Evolutionary conservation across 768 basidiomycete species (phyloP), one percentile per base, ranked within the genome.

Genomic region (Psilocybe cyanescens): DNA sequence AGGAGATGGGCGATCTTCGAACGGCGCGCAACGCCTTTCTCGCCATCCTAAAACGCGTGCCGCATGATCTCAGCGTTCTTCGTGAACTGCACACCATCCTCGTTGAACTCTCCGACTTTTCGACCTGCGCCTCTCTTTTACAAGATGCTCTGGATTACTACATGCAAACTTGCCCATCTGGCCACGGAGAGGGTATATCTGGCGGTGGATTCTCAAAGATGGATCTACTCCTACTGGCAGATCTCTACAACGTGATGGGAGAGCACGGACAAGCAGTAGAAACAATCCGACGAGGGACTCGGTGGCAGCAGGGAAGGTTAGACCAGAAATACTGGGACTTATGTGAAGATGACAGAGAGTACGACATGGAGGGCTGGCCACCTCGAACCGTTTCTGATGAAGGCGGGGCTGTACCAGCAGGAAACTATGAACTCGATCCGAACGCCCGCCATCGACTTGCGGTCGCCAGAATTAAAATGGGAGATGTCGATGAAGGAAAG

Each of bases 261-360:
- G 85, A 92, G 61, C 81, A 90, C 67, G 86, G 87, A 37, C 78
- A 82, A 45, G 91, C 91, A 0, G 77, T 94, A 14, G 79, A 84
- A 11, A 83, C 86, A 1, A 87, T 97, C 54, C 82, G 90, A 50
- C 80, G 78, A 55, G 96, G 95, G 1, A 89, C 85, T 54, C 78
- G 97, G 57, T 99, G 97, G 97, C 73, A 98, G n/a, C 94, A 98
- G 72, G 93, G 94, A 0, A 78, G 97, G 33, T 77, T 75, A 33
- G 78, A 83, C 49, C 89, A 91, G 70, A 81, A 78, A 57, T 87
- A 89, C 59, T 98, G 95, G 95, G 92, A 95, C 65, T 72, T 82
- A 19, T 84, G 87, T 57, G 84, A 83, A 31, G 96, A 99, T 70
- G 97, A 99, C 70, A 80, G 95, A 52, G 97, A 99, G 74, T 99